Evolutionary conservation across 805 yeast species (phyloP), one percentile per base, ranked within the genome.

Genomic region (Starmera quercuum): DNA sequence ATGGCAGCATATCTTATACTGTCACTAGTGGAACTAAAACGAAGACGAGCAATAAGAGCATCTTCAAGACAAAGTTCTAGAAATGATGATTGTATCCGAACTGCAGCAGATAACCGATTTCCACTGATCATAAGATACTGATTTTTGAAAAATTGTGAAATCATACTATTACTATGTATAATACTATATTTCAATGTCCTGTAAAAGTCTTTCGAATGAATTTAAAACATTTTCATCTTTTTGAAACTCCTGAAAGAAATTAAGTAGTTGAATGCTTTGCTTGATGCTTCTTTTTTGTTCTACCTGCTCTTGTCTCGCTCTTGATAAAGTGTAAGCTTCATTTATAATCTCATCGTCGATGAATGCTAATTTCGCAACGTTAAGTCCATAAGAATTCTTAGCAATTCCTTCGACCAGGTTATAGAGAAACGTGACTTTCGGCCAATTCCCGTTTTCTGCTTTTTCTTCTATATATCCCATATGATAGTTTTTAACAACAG

Each of bases 361-460:
- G 44, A 83, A 79, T 10, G 92, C 97, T 20, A 90, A 73, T 58
- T 90, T 97, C 0, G 98, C 97, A 29, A 92, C 99, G 53, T 92
- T 95, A 33, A 92, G 84, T 48, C 99, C 99, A 64, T 92, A 92
- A 0, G 97, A 87, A 56, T 85, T 90, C 51, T 82, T 94, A 3
- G 95, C 79, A 27, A 86, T 73, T 4, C 99, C 99, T 2, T 83
- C 82, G 40, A 83, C 95, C 13, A 92, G 95, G 49, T 79, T 83
- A 61, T 92, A 92, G 46, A 92, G 64, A 38, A 92, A 68, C 0
- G 97, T 87, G 38, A 92, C 85, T 43, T 84, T 92, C 21, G 56
- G 53, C 54, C 54, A 51, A 16, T 70, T 71, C 30, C 61, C 55
- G 10, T 40, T 40, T 6, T 29, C 12, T 6, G 23, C 50, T 49